Evolutionary conservation across 345 rosid species (phyloP).

Genomic region (Lumnitzera littorea): DNA sequence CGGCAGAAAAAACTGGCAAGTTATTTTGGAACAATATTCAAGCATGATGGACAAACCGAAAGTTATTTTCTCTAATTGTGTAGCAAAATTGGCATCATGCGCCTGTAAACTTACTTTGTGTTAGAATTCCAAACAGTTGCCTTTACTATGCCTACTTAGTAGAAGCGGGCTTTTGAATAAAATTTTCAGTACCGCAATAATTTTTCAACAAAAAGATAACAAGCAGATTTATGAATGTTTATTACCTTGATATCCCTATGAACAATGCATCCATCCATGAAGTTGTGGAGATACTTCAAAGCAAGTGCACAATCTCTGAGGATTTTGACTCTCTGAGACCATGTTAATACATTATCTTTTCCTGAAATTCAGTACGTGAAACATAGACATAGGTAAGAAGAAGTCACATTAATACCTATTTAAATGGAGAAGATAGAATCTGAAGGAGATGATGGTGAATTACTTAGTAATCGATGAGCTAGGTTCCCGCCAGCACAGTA

Average conservation of each 20-base stretch:
- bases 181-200: not conserved
- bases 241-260: slow-evolving; percentile 66
- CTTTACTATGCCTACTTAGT: no score
- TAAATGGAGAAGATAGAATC: not conserved
- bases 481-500: slow-evolving; percentile 52
- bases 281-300: slow-evolving; percentile 49
- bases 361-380: slow-evolving; percentile 17
- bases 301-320: slow-evolving; percentile 48
- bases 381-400: not conserved
- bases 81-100: no score
- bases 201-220: not conserved
- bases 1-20: not conserved
- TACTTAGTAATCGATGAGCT: slow-evolving; percentile 52
- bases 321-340: slow-evolving; percentile 57
- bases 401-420: no score
- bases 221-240: not conserved
- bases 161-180: no score
- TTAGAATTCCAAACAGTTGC: no score
- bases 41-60: no score
- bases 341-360: slow-evolving; percentile 32
- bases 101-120: no score
- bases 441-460: not conserved
- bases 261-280: slow-evolving; percentile 57
- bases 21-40: no score
- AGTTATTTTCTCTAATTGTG: no score